phyloP scores from a whole-genome alignment of 305 asterid genomes.

The Fraxinus nigra region DNA sequence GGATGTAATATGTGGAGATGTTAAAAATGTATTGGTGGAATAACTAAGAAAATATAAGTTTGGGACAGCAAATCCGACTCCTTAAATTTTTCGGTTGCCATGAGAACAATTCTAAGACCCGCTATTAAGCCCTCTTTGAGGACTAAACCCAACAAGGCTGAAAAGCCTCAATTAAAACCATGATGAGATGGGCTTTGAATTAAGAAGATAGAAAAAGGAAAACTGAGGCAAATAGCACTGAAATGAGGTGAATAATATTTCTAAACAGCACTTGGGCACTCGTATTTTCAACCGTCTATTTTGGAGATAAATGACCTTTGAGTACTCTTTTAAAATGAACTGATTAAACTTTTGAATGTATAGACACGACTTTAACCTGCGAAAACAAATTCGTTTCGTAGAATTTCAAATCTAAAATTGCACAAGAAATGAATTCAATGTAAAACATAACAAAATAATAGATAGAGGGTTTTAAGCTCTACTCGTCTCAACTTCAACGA shows the following conservation, averaged over 20 bases:
- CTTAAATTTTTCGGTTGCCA: not conserved
- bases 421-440: not conserved
- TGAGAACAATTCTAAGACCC: not conserved
- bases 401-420: not conserved
- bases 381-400: not conserved
- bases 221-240: not conserved
- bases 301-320: not conserved
- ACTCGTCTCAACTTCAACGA: not conserved
- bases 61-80: not conserved
- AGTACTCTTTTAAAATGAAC: not conserved
- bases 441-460: not conserved
- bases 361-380: not conserved
- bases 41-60: not conserved
- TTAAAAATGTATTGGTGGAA: not conserved
- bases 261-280: not conserved
- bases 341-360: not conserved
- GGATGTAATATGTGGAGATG: not conserved
- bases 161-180: not conserved
- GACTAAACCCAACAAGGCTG: not conserved
- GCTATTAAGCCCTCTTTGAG: not conserved
- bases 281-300: not conserved
- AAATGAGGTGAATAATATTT: not conserved
- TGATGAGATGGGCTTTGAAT: not conserved
- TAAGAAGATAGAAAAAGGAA: not conserved
- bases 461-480: not conserved